Conservation (phyloP, 306 rosid species). For the Begonia loranthoides region DNA sequence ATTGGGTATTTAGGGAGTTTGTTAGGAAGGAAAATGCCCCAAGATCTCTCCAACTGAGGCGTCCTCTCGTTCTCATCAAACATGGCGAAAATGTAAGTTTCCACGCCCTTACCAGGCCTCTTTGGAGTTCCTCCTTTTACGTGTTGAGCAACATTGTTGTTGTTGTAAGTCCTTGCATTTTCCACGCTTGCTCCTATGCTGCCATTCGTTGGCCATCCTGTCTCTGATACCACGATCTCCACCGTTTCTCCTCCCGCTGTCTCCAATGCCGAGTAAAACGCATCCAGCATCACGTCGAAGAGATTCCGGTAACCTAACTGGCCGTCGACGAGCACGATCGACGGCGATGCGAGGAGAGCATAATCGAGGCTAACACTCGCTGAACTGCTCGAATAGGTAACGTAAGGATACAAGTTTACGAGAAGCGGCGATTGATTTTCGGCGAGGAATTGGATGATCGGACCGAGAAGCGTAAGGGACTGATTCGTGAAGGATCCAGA, state of each 20-base stretch:
- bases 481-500: slow-evolving; percentile 3
- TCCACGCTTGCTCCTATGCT: slow-evolving; percentile 22
- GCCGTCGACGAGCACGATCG: slow-evolving; percentile 21
- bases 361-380: slow-evolving; percentile 12
- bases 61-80: slow-evolving; percentile 25
- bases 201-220: slow-evolving; percentile 43
- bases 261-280: slow-evolving; percentile 29
- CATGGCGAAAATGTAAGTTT: slow-evolving; percentile 29
- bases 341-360: slow-evolving; percentile 20
- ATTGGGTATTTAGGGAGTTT: slow-evolving; percentile 22
- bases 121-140: slow-evolving; percentile 31
- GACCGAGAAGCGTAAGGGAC: slow-evolving; percentile 8
- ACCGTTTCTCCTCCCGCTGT: slow-evolving; percentile 18
- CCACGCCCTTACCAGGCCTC: slow-evolving; percentile 17
- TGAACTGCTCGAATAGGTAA: slow-evolving; percentile 9
- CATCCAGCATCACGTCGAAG: slow-evolving; percentile 28
- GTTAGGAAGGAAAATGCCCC: slow-evolving; percentile 27
- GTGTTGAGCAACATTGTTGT: slow-evolving; percentile 21
- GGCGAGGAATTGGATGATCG: slow-evolving; percentile 16
- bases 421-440: slow-evolving; percentile 21
- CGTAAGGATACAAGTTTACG: slow-evolving; percentile 28
- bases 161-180: slow-evolving; percentile 30
- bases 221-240: slow-evolving; percentile 30
- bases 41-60: slow-evolving; percentile 13
- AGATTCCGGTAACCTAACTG: slow-evolving; percentile 21